Evolutionary conservation across 495 filamentous ascomycete species (phyloP), one percentile per base, ranked within the genome.

Genomic region (Podospora conica): DNA sequence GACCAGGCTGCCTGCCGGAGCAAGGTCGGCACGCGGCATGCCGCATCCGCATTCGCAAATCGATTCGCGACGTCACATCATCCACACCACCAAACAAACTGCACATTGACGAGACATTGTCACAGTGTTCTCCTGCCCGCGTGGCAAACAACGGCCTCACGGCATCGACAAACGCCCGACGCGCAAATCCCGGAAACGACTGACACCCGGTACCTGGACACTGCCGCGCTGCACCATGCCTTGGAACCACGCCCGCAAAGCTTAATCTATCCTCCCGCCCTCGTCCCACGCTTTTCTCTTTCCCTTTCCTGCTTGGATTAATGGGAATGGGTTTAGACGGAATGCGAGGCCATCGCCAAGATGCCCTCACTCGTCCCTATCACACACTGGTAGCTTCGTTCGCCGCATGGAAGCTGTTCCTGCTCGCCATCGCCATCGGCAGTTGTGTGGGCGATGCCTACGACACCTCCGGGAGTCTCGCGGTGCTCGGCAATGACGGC

Each of bases 401-500:
- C 66, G 33, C 76, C 3, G 68, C 73, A 24, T 97, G 92, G 92
- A 97, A 97, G 76, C 58, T 80, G 8, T 70, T 96, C 22, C 77
- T 97, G 24, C 77, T 93, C 48, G 64, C 84, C 24, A 78, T 95
- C 59, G 85, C 88, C 40, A 70, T 85, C 56, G 79, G 79, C 25
- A 75, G 74, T 54, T 74, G 78, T 57, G 89, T 93, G 21, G 88
- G 91, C 10, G 82, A 83, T 9, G 88, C 91, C 40, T 98, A 98
- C 77, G 95, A 98, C 74, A 96, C 92, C 15, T 98, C 95, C 25
- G 91, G 87, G 25, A 80, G 80, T 9, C 82, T 96, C 33, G 73
- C 65, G 1, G 58, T 73, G 23, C 62, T 62, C 21, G 65, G 65
- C 27, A 59, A 68, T 65, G 53, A 63, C 81, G 9, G 83, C 86